Base-by-base conservation (phyloP, 495 filamentous ascomycete genomes). In the Chaetomidium leptoderma region DNA sequence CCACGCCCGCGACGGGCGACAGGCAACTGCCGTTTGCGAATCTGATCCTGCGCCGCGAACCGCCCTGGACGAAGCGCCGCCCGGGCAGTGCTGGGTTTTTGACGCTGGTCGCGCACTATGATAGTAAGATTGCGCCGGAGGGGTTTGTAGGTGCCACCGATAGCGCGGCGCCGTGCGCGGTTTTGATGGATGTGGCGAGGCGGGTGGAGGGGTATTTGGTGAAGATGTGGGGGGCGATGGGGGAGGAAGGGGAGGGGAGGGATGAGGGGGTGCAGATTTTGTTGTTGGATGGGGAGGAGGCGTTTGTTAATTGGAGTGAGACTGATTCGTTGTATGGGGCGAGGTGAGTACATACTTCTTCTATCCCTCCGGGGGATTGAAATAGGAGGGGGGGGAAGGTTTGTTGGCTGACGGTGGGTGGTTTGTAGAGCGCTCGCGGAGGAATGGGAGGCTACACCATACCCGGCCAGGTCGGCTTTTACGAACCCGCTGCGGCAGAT, bases 31-130 rank as follows among this genome's bases (percentile, higher is more conserved):
- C 89, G 0, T 96, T 97, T 64, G 73, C 78, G 49, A 97, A 96
- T 65, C 74, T 96, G 42, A 86, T 95, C 49, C 84, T 88, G 21
- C 83, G 81, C 5, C 82, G 89, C 29, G 89, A 95, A 65, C 91
- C 92, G 13, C 92, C 92, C 3, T 89, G 89, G 83, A 73, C 84
- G 5, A 35, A 36, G n/a, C 8, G 55, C 7, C 65, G 30, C 7
- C 47, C 74, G 1, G 92, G 92, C 0, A 82, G 90, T 53, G 82
- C 86, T 6, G 82, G 83, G 29, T 73, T 86, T 17, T 69, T 96
- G 54, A 88, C 89, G 19, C 76, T 96, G n/a, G 92, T 89, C n/a
- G 92, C 92, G 49, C 92, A 97, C 70, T 96, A 95, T 67, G 92
- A 97, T 63, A 89, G 84, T 64, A 87, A 91, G 70, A 75, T 86